These are phyloP conservation scores for Volutella citrinella DNA, from an alignment of 2,329 filamentous ascomycete genomes.

Conservation along the genomic window DNA sequence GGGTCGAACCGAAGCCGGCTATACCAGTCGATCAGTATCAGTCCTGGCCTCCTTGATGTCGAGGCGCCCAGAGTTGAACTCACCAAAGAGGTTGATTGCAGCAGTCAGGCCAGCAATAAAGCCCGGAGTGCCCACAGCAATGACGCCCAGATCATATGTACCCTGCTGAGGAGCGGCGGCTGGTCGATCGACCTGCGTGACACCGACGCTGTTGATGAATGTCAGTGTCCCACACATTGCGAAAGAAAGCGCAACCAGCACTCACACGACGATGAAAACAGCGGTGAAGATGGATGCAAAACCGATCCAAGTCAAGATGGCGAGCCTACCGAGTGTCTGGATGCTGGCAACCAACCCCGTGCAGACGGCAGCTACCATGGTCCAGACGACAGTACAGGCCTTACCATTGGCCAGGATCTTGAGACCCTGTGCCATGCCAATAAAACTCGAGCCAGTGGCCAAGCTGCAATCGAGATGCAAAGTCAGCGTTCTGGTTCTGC, in stretches of 20 bases:
- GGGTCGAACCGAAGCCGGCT: slow-evolving; percentile 18
- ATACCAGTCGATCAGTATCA: too few relatives aligned
- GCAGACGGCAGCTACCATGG: slow-evolving; percentile 20
- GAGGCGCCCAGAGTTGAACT: not conserved
- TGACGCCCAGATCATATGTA: slow-evolving; percentile 28
- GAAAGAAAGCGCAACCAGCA: too few relatives aligned
- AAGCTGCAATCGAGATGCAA: too few relatives aligned
- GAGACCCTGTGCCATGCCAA: slow-evolving; percentile 21
- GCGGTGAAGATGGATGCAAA: slow-evolving; percentile 24
- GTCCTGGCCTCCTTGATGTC: too few relatives aligned
- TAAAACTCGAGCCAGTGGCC: slow-evolving; percentile 20
- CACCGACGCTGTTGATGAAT: slow-evolving; percentile 17
- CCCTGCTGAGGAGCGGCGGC: slow-evolving; percentile 15
- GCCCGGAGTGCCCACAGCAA: slow-evolving; percentile 16
- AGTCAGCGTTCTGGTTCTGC: too few relatives aligned
- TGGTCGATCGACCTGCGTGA: slow-evolving; percentile 18
- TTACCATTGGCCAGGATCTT: slow-evolving; percentile 16
- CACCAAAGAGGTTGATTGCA: slow-evolving; percentile 23
- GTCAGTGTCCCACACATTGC: too few relatives aligned
- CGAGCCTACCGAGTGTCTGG: slow-evolving; percentile 25
- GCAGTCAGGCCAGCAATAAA: slow-evolving; percentile 23
- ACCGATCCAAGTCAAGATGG: slow-evolving; percentile 28
- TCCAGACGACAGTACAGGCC: slow-evolving; percentile 21
- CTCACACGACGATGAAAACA: slow-evolving; percentile 27
- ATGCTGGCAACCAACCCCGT: slow-evolving; percentile 27